A percentile compares a stretch with the other conserved stretches of the same genome.
Conservation (phyloP, 805 yeast genomes). For the Saturnispora bothae region DNA sequence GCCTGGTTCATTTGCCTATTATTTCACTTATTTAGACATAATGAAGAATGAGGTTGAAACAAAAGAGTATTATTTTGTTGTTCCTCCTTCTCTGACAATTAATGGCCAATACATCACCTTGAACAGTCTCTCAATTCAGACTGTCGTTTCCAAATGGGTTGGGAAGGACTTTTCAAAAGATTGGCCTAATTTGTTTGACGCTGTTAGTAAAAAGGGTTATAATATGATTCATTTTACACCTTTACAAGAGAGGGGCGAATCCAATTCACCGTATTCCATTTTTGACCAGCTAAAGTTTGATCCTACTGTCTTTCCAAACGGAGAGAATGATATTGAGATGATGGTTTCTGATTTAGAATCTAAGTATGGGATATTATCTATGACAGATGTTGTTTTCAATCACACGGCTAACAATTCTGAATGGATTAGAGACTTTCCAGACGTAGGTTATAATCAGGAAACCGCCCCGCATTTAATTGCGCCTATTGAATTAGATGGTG, state of each 20-base stretch:
- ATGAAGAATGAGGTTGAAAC: conserved; percentile 19
- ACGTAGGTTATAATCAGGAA: conserved; percentile 71
- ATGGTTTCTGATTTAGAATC: conserved; percentile 41
- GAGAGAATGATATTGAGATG: conserved; percentile 40
- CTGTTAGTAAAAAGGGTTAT: conserved; percentile 66
- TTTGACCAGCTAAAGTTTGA: conserved; percentile 79
- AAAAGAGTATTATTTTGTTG: conserved; percentile 57
- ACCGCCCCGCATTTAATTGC: conserved; percentile 85
- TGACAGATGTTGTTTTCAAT: conserved; percentile 90
- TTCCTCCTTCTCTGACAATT: conserved; percentile 63
- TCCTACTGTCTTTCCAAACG: conserved; percentile 44
- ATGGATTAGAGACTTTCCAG: conserved; percentile 84
- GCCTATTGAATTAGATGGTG: conserved; percentile 75
- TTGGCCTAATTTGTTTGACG: conserved; percentile 60
- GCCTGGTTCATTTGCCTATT: conserved; percentile 78
- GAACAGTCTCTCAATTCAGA: conserved; percentile 71
- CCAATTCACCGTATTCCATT: conserved; percentile 89
- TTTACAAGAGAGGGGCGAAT: conserved; percentile 76
- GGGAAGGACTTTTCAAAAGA: conserved; percentile 42
- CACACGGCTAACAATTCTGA: conserved; percentile 87
- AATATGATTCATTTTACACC: conserved; percentile 97
- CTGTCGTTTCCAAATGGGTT: conserved; percentile 87
- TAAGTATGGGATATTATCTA: conserved; percentile 53
- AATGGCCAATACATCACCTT: conserved; percentile 51
- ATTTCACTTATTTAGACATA: conserved; percentile 42